Evolutionary conservation across 768 basidiomycete species (phyloP), one percentile per base, ranked within the genome.

Genomic region (Phylloporus arenicola): DNA sequence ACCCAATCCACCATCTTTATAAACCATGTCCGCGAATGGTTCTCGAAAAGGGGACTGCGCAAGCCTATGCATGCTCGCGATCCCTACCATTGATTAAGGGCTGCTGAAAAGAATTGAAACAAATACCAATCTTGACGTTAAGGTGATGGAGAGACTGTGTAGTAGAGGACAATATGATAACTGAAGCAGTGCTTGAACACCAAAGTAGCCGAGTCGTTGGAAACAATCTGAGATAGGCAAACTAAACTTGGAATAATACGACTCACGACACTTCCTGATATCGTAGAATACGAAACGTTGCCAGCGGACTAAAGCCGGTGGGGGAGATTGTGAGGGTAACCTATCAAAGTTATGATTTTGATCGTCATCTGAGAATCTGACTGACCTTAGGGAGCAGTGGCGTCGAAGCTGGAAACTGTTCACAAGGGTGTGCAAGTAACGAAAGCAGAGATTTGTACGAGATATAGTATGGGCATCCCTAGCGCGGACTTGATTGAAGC

Each of bases 1-100:
- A 46, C n/a, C 43, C 22, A 37, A 19, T 17, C 6, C 19, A 1
- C 43, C 61, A 38, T 53, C 50, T 52, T 64, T 64, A 64, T 65
- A 63, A 39, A 33, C 48, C 43, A 37, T 54, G 2, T 10, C 25
- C 27, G 9, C 41, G n/a, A 27, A 20, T 13, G 53, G 53, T 42
- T 52, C 58, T 51, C 54, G 64, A 13, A 47, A 44, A 31, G 47
- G 20, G 44, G 45, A 31, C 19, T 13, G 42, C 17, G 52, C 19
- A 27, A 52, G 45, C 41, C 54, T 39, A 29, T 52, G 43, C 63
- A 65, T 65, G 12, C 12, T 54, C n/a, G 37, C n/a, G 41, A 29
- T 17, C 30, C 33, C 45, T 33, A 52, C 25, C 10, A 33, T 22
- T 48, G 31, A 51, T 51, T 46, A 40, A 60, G 20, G 25, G 27